Base-by-base conservation (phyloP, 352 stramenopile genomes). In the Phytophthora nicotianae region DNA sequence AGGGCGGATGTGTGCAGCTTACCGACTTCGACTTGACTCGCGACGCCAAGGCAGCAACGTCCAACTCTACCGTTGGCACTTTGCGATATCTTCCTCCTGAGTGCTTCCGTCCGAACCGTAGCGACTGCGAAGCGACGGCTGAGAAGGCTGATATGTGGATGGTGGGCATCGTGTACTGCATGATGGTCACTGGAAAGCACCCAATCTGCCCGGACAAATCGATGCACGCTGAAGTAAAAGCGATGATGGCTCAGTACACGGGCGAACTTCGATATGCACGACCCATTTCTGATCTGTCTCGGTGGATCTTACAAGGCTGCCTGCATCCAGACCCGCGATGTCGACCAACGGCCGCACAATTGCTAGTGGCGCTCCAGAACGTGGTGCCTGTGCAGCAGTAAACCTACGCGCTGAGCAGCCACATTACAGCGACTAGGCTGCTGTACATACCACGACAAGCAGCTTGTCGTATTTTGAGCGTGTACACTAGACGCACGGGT, bases 1-100 rank as follows among this genome's bases (percentile, higher is more conserved):
- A 81, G 5, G 83, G 97, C 62, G 88, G 85, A 35, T 79, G 76
- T 53, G 74, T 97, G 21, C 96, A 97, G 67, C 63, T 97, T 17
- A 97, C 90, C n/a, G 91, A 97, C 67, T 97, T 97, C 47, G 91
- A 95, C 40, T 74, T 97, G 26, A 87, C 91, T 32, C 81, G 91
- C 37, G 67, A 76, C 50, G 78, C 78, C 3, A 71, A 85, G 51
- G 63, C 79, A 46, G 68, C 80, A 23, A 89, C 85, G 16, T 72
- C 65, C 2, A 88, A 76, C 32, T 90, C 81, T 19, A 77, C 77
- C n/a, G 78, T 90, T 35, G 84, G 84, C 13, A 93, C 84, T 24
- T 50, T 93, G 43, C 79, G 81, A 37, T 93, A 91, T 54, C 70
- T 93, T 20, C 84, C 84, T 38, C 84, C 84, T 5, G 84, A 93